Base-by-base conservation (phyloP, 2,329 filamentous ascomycete species). In the Beauveria brongniartii region DNA sequence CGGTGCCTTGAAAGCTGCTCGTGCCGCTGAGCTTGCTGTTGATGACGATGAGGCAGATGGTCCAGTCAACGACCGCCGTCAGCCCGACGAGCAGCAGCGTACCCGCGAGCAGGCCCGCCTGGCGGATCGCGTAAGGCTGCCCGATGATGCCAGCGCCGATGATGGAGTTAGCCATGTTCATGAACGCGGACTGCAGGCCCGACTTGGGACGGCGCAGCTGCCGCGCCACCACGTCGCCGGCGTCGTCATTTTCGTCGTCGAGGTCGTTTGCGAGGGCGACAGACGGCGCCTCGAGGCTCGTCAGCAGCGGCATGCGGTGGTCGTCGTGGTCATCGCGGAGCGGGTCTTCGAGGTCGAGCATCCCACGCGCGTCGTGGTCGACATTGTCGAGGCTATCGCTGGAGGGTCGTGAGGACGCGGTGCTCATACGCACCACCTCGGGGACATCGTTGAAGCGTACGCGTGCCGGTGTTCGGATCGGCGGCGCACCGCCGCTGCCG, bases 111-210 rank as follows among this genome's bases (percentile, higher is more conserved):
- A 99, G 82, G 7, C 94, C 94, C 8, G 94, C 94, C 77, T 97
- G 92, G 62, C 85, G 86, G 71, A 99, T 88, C n/a, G 94, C 94
- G 75, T 97, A 99, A 14, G 94, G 92, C 75, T 99, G 94, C 3
- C 90, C 85, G 69, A 88, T 88, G 73, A 88, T 88, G 57, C 86
- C 85, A 2, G 86, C 86, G 44, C 86, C 86, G 67, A 99, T 97
- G 72, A 99, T 99, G 68, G 90, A 95, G 78, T 99, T 99, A 64
- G 94, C 93, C 94, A 99, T 99, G 76, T 99, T 99, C 92, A 97
- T 96, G 67, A 99, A 97, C 3, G 94, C 93, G 71, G 89, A 91
- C 64, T 83, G 81, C 76, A 97, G 82, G 5, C 89, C 89, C 62
- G 91, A 96, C 76, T 93, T 93, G 52, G 93, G 92, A 61, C 92